These are phyloP conservation scores for grape (Vitis vinifera) DNA, from an alignment of 164 flowering plant genomes.

Conservation along the genomic window DNA sequence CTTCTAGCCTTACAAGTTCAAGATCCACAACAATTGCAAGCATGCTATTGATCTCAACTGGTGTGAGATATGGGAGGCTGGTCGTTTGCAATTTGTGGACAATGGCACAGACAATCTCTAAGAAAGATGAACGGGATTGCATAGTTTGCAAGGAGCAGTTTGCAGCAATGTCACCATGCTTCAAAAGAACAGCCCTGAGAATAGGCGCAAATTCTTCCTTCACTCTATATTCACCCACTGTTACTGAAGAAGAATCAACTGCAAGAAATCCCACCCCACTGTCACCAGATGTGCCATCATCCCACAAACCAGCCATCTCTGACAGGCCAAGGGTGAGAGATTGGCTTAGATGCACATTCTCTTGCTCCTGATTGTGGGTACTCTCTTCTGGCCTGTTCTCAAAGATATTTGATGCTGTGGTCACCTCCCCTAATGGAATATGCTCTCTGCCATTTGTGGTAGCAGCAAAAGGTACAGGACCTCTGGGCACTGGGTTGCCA, in stretches of 20 bases:
- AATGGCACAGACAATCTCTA: constrained; percentile 2
- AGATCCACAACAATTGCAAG: background rate
- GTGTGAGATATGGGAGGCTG: background rate
- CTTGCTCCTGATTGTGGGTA: background rate
- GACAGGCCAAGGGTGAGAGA: background rate
- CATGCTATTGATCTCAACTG: constrained; percentile 2
- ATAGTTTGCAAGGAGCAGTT: background rate
- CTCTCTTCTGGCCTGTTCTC: background rate
- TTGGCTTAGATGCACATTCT: background rate
- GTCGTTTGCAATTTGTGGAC: background rate
- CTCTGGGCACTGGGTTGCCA: background rate
- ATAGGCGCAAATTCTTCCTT: constrained; percentile 4
- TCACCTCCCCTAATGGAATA: background rate
- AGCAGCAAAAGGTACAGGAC: background rate
- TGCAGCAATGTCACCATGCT: constrained; percentile 19
- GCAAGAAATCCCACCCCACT: background rate
- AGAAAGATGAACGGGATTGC: background rate
- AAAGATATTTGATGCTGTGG: background rate
- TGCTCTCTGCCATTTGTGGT: background rate
- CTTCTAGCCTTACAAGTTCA: background rate
- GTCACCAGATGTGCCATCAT: background rate
- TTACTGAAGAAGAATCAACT: background rate
- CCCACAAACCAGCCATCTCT: background rate
- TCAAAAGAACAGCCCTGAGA: background rate
- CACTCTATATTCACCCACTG: constrained; percentile 4